These are phyloP conservation scores for Mycena vulgaris DNA, from an alignment of 768 basidiomycete genomes.

Conservation along the genomic window DNA sequence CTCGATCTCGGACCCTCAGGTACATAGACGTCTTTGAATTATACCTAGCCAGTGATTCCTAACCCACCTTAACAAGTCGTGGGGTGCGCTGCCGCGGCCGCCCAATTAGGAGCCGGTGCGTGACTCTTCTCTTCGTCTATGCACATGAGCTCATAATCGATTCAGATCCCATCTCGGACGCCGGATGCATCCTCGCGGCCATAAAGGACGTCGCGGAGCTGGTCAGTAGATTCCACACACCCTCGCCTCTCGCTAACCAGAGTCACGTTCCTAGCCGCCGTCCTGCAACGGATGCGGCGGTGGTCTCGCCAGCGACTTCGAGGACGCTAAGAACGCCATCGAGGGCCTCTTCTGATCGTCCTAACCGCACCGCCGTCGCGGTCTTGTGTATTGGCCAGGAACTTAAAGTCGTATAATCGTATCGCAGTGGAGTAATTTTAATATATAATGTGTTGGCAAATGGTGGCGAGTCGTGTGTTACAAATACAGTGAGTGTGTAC, in stretches of 20 bases:
- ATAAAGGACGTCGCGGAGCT: background rate
- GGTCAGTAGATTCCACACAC: background rate
- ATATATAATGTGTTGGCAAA: constrained; percentile 19
- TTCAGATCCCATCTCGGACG: constrained; percentile 13
- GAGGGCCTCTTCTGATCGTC: constrained; percentile 18
- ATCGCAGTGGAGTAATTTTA: constrained; percentile 15
- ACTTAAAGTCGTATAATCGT: background rate
- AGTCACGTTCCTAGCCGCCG: background rate
- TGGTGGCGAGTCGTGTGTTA: background rate
- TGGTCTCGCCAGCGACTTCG: background rate
- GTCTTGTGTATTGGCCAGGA: too few relatives aligned
- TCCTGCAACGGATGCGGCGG: constrained; percentile 20
- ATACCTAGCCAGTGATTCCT: too few relatives aligned
- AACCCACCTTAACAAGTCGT: too few relatives aligned
- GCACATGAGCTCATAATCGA: background rate
- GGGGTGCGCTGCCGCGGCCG: constrained; percentile 2
- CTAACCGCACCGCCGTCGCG: too few relatives aligned
- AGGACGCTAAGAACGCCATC: constrained; percentile 11
- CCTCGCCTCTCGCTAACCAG: background rate
- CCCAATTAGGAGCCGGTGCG: constrained; percentile 2
- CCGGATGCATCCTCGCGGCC: constrained; percentile 8
- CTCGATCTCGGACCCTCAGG: constrained; percentile 17
- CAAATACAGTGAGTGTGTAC: background rate
- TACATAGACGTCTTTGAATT: too few relatives aligned
- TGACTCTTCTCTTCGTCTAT: background rate